Base-by-base conservation (phyloP, 176 grass and related monocot species). In the Carex myosuroides region DNA sequence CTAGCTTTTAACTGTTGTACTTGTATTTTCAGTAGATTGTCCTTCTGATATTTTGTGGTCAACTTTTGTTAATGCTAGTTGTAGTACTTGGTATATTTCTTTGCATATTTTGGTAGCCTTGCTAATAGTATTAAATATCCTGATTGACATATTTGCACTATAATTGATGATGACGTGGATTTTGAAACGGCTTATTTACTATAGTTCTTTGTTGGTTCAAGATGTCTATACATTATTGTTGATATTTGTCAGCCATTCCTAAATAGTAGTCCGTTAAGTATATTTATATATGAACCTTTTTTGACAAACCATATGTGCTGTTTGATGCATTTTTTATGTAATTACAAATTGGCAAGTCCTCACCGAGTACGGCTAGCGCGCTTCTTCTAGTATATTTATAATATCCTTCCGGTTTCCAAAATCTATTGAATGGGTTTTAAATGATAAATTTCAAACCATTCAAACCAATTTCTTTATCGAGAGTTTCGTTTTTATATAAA, bases 1-100 rank as follows among this genome's bases (percentile, higher is more conserved):
- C 52, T 78, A 78, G 73, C 73, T 78, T 78, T 57, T 78, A 13
- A 78, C 8, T 18, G 5, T 57, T 57, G 26, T 78, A 78, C 13
- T 35, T 56, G 24, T 57, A 78, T 78, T 78, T 29, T 18, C 52
- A 78, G 73, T 78, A 57, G 14, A 55, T 6, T 57, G 66, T 9
- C 16, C 11, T n/a, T 78, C 13, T 78, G 13, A 13, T 77, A 30
- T 77, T n/a, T 26, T 78, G 73, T 78, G 24, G 14, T 77, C 52
- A 55, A 78, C 46, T 22, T 55, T 77, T 18, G 48, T 57, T 54
- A 54, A 62, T 62, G n/a, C 5, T 76, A 54, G 48, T 54, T 55
- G 46, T 55, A 56, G 11, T 55, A 77, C 8, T 77, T 16, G 48
- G 13, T 56, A 32, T 22, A 48, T 77, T 56, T 17, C 4, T 70